phyloP scores from a whole-genome alignment of 148 eudicot species.

The Camellia sinensis region DNA sequence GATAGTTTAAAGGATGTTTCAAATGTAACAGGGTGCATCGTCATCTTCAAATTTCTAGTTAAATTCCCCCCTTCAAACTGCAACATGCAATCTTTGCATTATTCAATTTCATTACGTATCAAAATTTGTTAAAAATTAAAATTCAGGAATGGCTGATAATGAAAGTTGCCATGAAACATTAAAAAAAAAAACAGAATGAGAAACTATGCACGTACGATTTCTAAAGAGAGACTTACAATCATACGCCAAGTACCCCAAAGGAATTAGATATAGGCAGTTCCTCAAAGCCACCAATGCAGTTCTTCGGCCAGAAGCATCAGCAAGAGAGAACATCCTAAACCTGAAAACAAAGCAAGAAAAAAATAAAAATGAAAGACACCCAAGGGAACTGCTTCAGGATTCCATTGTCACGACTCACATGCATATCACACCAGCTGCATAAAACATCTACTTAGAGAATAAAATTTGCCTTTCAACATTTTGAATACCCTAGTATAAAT shows the following conservation, averaged over 20 bases:
- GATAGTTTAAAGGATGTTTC: neutral
- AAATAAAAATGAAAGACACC: neutral
- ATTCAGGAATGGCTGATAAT: neutral
- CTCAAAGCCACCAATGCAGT: constrained; percentile 90
- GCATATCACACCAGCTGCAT: neutral
- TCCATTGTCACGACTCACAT: neutral
- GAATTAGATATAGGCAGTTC: constrained; percentile 88
- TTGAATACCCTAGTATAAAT: neutral
- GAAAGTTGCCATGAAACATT: neutral
- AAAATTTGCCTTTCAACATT: neutral
- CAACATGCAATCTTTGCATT: neutral
- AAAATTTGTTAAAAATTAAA: no score
- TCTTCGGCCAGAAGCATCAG: constrained; percentile 73
- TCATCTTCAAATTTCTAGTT: neutral
- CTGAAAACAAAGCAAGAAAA: constrained; percentile 28
- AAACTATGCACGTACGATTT: neutral
- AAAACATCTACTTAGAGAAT: neutral
- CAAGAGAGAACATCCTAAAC: constrained; percentile 86
- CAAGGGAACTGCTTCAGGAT: neutral
- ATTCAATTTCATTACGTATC: no score
- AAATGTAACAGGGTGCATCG: neutral
- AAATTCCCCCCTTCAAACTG: neutral
- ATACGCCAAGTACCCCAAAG: constrained; percentile 90
- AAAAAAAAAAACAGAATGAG: neutral
- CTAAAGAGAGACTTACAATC: constrained; percentile 60